Evolutionary conservation across 1,284 basidiomycete genomes (phyloP).

Genomic region (Cutaneotrichosporon daszewskae): DNA sequence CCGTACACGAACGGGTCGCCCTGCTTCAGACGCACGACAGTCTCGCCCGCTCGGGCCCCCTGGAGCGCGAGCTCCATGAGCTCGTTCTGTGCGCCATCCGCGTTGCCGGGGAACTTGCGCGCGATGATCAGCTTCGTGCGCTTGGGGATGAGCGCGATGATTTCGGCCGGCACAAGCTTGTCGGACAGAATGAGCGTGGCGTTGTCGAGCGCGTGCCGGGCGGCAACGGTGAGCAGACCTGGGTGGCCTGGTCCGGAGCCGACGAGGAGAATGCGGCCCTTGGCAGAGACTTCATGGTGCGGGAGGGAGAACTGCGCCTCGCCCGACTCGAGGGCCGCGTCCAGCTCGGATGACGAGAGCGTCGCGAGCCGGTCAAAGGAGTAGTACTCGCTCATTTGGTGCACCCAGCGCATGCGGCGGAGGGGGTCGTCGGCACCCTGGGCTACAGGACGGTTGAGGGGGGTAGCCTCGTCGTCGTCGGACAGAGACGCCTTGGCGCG

Average conservation of each 20-base stretch:
- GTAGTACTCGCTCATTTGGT: constrained; percentile 92
- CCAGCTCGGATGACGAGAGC: constrained; percentile 66
- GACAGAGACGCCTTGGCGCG: constrained; percentile 54
- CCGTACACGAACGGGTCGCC: constrained; percentile 95
- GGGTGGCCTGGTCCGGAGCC: constrained; percentile 95
- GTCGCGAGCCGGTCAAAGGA: constrained; percentile 68
- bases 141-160: constrained; percentile 77
- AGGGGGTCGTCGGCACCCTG: constrained; percentile 45
- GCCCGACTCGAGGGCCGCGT: constrained; percentile 51
- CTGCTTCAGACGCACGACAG: constrained; percentile 92
- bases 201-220: constrained; percentile 67
- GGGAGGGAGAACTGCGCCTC: constrained; percentile 17
- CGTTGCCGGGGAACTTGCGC: constrained; percentile 95
- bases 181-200: constrained; percentile 87
- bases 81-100: constrained; percentile 87
- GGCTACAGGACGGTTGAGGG: constrained; percentile 75
- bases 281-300: constrained; percentile 29
- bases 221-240: constrained; percentile 80
- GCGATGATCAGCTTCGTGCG: constrained; percentile 66
- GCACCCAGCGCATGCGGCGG: constrained; percentile 77
- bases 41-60: constrained; percentile 70
- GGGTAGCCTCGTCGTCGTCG: constrained; percentile 54
- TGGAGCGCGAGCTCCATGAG: constrained; percentile 86
- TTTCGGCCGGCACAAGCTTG: constrained; percentile 89
- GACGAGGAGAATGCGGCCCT: constrained; percentile 75